Evolutionary conservation across 2,329 filamentous ascomycete genomes (phyloP).

Genomic region (Diaporthe vexans): DNA sequence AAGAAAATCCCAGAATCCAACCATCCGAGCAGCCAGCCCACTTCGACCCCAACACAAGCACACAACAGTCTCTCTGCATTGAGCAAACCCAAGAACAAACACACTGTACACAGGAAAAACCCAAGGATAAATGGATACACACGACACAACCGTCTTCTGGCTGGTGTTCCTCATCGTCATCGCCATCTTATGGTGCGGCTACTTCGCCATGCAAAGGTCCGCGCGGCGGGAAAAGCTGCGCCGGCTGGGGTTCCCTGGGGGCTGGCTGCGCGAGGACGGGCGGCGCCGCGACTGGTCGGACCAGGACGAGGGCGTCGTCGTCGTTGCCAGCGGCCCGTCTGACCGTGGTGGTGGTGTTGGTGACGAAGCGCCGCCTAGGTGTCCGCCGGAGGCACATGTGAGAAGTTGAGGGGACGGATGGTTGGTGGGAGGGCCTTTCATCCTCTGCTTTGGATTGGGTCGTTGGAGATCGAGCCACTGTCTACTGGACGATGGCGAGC

Average conservation of each 20-base stretch:
- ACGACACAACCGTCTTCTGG: neutral
- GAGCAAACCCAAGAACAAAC: too few relatives aligned
- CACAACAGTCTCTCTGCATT: too few relatives aligned
- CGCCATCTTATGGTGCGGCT: neutral
- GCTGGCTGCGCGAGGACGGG: neutral
- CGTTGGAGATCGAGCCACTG: neutral
- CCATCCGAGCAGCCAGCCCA: too few relatives aligned
- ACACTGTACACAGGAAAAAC: too few relatives aligned
- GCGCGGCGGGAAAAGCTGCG: neutral
- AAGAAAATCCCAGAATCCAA: neutral
- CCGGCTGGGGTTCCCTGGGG: neutral
- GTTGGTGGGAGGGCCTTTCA: too few relatives aligned
- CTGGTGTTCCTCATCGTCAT: neutral
- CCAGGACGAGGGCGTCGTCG: slow-evolving; percentile 3
- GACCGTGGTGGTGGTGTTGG: too few relatives aligned
- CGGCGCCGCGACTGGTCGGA: neutral
- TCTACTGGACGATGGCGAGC: too few relatives aligned
- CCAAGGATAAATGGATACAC: too few relatives aligned
- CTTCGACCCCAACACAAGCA: neutral
- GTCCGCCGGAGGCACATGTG: neutral
- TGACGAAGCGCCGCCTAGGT: neutral
- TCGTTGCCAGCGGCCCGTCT: neutral
- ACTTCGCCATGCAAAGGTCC: neutral
- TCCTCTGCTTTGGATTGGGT: neutral
- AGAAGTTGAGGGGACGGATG: neutral